Conservation (phyloP, 164 flowering plant species). For the Magnolia officinalis region DNA sequence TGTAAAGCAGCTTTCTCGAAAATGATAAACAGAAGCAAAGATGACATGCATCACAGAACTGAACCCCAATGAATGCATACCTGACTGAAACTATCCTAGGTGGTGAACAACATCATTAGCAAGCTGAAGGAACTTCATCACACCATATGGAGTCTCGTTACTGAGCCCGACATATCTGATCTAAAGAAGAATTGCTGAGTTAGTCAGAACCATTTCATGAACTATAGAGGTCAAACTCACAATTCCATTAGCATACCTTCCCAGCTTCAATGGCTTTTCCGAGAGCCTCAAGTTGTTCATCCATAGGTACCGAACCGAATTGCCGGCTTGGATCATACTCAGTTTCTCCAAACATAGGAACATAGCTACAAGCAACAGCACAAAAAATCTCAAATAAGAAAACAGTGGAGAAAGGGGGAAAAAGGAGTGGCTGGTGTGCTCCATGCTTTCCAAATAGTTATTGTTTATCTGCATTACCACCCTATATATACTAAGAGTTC, state of each 20-base stretch:
- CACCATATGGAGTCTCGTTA: conserved; percentile 90
- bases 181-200: conserved; percentile 29
- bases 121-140: conserved; percentile 75
- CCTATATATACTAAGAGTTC: not conserved
- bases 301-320: conserved; percentile 41
- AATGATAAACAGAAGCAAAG: not conserved
- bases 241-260: conserved; percentile 40
- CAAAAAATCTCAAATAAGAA: conserved; percentile 8
- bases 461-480: conserved; percentile 3
- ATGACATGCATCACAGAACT: not conserved
- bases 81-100: conserved; percentile 81
- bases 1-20: not conserved
- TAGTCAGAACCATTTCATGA: conserved; percentile 1
- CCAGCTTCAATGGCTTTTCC: conserved; percentile 67
- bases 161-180: conserved; percentile 81
- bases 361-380: conserved; percentile 44
- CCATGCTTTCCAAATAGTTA: too few relatives aligned
- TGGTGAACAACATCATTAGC: conserved; percentile 28
- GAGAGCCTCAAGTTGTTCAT: conserved; percentile 71
- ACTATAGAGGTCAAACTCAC: not conserved
- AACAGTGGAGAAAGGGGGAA: not conserved
- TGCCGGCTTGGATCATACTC: conserved; percentile 63
- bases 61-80: conserved; percentile 28
- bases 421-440: not conserved
- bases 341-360: conserved; percentile 97